phyloP scores from a whole-genome alignment of 192 early-diverging fungal genomes.

The Pilaira anomala region DNA sequence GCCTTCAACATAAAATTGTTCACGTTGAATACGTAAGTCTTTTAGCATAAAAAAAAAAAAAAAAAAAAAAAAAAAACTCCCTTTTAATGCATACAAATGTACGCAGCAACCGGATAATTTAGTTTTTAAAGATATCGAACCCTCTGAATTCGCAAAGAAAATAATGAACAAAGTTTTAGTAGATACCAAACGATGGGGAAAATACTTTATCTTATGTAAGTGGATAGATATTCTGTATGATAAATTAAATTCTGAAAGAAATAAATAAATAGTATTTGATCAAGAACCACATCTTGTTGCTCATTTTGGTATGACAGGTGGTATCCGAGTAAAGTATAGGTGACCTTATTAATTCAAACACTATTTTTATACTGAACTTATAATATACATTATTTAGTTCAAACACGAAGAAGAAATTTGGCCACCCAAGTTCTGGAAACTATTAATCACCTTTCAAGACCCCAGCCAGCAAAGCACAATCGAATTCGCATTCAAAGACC shows the following conservation, averaged over 20 bases:
- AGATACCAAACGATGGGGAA: constrained; percentile 69
- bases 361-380: neutral
- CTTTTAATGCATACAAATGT: too few relatives aligned
- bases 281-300: constrained; percentile 46
- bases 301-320: constrained; percentile 80
- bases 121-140: constrained; percentile 41
- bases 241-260: neutral
- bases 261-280: constrained; percentile 34
- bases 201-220: constrained; percentile 63
- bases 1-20: constrained; percentile 49
- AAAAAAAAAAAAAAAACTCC: neutral
- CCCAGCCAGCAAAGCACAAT: constrained; percentile 8
- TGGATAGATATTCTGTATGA: too few relatives aligned
- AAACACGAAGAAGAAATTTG: constrained; percentile 35
- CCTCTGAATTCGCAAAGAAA: constrained; percentile 30
- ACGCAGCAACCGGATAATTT: constrained; percentile 44
- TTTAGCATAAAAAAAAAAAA: neutral
- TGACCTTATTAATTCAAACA: neutral
- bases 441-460: constrained; percentile 47
- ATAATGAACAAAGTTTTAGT: constrained; percentile 52
- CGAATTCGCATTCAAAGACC: constrained; percentile 53
- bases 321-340: constrained; percentile 42
- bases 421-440: constrained; percentile 72
- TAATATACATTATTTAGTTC: constrained; percentile 18
- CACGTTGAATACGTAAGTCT: constrained; percentile 40